Evolutionary conservation across 805 yeast species (phyloP), one percentile per base, ranked within the genome.

Genomic region (Lachancea fermentati): DNA sequence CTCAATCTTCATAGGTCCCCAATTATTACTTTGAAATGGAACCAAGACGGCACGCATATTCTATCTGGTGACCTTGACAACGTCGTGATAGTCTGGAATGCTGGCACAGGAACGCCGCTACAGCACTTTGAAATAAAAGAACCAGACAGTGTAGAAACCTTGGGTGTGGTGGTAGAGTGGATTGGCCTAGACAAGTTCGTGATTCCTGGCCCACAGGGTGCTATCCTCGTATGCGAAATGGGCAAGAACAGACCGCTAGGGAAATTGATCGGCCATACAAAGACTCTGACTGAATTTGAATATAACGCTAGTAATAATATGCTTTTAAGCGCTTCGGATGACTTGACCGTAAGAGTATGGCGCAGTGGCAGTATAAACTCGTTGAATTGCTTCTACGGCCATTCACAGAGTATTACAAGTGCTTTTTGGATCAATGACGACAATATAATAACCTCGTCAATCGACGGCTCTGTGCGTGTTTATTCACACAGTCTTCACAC

Each of bases 271-370:
- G 96, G 95, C 1, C 96, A 87, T 57, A 66, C 72, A 7, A 74
- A 75, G 34, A 67, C 77, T 1, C 72, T 85, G 5, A 70, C 84
- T 12, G 62, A 63, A 4, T 64, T 88, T 3, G 57, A 65, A 22
- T 85, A 81, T 55, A 78, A 81, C 51, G 45, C 55, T 4, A 57
- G 60, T 2, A 65, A 71, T 12, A 76, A 76, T 48, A 58, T 81
- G 22, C 65, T 89, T 30, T 78, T 87, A 3, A 78, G 89, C 2
- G 79, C 85, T 6, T 79, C 94, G 1, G 95, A 85, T 55, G 96
- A 89, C 57, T 72, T 75, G 41, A 67, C 74, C 0, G 70, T 88
- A 6, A 74, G 85, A 49, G 67, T 87, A 15, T 89, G 96, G 95
- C 75, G 72, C 52, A 82, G 87, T 28, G 72, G 72, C 19, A 73